Evolutionary conservation across 306 rosid species (phyloP).

Genomic region (Gastrolobium bilobum): DNA sequence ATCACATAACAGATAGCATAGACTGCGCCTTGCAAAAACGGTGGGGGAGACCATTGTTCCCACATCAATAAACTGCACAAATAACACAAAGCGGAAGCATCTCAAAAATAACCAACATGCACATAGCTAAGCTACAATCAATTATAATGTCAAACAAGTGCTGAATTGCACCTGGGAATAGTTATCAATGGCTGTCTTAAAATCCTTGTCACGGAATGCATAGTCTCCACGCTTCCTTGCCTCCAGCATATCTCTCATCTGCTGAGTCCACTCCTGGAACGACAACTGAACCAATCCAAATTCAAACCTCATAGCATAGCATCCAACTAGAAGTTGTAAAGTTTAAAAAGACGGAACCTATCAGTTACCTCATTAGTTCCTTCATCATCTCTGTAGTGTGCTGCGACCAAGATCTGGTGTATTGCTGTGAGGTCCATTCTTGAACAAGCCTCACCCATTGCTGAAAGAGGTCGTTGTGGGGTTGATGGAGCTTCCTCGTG

Average conservation of each 20-base stretch:
- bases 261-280: slow-evolving; percentile 99
- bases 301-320: slow-evolving; percentile 47
- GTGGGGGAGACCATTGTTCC: slow-evolving; percentile 97
- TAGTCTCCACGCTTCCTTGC: slow-evolving; percentile 96
- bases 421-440: slow-evolving; percentile 99
- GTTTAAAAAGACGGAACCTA: slow-evolving; percentile 30
- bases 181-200: slow-evolving; percentile 86
- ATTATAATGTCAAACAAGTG: slow-evolving; percentile 41
- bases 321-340: slow-evolving; percentile 40
- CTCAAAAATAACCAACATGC: slow-evolving; percentile 26
- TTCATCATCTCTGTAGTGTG: slow-evolving; percentile 94
- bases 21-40: slow-evolving; percentile 94
- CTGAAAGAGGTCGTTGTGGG: slow-evolving; percentile 93
- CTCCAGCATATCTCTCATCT: slow-evolving; percentile 95
- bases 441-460: slow-evolving; percentile 99
- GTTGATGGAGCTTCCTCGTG: slow-evolving; percentile 86
- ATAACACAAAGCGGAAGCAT: slow-evolving; percentile 47
- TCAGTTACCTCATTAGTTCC: slow-evolving; percentile 91
- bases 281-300: slow-evolving; percentile 78
- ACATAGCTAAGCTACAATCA: slow-evolving; percentile 14
- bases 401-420: slow-evolving; percentile 87
- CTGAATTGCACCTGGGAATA: slow-evolving; percentile 83
- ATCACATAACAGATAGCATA: slow-evolving; percentile 88
- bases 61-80: slow-evolving; percentile 84
- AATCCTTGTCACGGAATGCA: slow-evolving; percentile 94